phyloP scores from a whole-genome alignment of 1,284 basidiomycete species.

The Puccinia hordei region DNA sequence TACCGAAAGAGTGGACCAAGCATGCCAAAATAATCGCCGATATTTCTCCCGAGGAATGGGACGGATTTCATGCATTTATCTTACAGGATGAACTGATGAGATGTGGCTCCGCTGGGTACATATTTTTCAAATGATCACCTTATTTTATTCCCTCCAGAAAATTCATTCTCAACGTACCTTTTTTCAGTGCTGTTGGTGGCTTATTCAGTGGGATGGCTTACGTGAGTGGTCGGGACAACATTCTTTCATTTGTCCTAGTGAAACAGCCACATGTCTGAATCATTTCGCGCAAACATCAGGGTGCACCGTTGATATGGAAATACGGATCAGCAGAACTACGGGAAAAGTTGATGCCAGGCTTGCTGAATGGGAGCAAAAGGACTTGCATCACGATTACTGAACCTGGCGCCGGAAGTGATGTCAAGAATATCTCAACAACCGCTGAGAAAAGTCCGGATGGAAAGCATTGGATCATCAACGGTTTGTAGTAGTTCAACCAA shows the following conservation, averaged over 20 bases:
- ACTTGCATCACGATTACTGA: slow-evolving; percentile 52
- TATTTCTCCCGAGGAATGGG: slow-evolving; percentile 48
- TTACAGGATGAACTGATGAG: slow-evolving; percentile 48
- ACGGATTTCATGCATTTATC: slow-evolving; percentile 52
- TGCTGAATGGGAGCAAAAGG: slow-evolving; percentile 43
- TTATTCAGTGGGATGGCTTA: slow-evolving; percentile 47
- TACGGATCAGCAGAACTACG: slow-evolving; percentile 34
- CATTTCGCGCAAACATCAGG: background rate
- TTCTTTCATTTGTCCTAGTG: background rate
- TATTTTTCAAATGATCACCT: background rate
- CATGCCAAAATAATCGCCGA: slow-evolving; percentile 50
- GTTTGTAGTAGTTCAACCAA: background rate
- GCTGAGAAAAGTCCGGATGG: slow-evolving; percentile 44
- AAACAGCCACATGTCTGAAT: background rate
- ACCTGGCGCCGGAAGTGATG: slow-evolving; percentile 50
- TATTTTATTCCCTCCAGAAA: background rate
- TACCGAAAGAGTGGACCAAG: slow-evolving; percentile 48
- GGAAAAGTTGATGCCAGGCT: slow-evolving; percentile 16
- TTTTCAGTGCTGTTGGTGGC: slow-evolving; percentile 40
- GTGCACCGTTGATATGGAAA: slow-evolving; percentile 52
- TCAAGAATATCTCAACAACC: slow-evolving; percentile 41
- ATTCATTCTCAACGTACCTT: background rate
- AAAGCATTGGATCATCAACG: slow-evolving; percentile 48
- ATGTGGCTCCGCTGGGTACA: slow-evolving; percentile 52
- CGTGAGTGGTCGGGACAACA: slow-evolving; percentile 15